Conservation (phyloP, 2,329 filamentous ascomycete species). For the Sporothrix luriei region DNA sequence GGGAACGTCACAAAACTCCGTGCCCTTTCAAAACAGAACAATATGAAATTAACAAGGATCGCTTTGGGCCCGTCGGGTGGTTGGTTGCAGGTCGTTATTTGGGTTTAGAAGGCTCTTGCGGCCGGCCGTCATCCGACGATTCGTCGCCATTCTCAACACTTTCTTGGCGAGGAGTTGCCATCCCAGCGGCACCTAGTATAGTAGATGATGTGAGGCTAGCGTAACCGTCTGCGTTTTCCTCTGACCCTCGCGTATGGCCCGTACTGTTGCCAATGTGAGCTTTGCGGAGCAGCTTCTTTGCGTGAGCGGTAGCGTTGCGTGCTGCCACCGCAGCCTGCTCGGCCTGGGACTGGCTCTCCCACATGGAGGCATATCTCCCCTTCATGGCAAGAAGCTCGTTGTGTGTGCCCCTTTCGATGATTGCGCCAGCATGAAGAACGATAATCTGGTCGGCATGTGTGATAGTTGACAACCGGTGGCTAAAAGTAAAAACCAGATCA, state of each 20-base stretch:
- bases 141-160: slow-evolving; percentile 33
- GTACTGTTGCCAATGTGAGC: slow-evolving; percentile 50
- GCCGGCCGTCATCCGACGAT: slow-evolving; percentile 34
- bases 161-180: slow-evolving; percentile 39
- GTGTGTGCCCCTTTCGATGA: slow-evolving; percentile 46
- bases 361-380: slow-evolving; percentile 81
- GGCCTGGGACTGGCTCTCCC: slow-evolving; percentile 83
- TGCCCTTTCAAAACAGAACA: not conserved
- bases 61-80: not conserved
- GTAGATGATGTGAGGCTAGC: slow-evolving; percentile 52
- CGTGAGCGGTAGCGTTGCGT: slow-evolving; percentile 47
- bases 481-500: slow-evolving; percentile 38
- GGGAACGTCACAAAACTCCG: slow-evolving; percentile 8
- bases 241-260: slow-evolving; percentile 40
- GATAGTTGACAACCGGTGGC: slow-evolving; percentile 72
- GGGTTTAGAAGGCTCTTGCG: slow-evolving; percentile 27
- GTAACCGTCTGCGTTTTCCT: slow-evolving; percentile 52
- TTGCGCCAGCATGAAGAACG: slow-evolving; percentile 38
- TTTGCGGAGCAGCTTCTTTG: slow-evolving; percentile 52
- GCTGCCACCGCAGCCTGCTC: slow-evolving; percentile 69
- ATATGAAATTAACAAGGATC: slow-evolving; percentile 15
- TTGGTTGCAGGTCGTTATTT: not conserved
- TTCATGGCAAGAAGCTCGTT: slow-evolving; percentile 69
- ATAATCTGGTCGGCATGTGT: slow-evolving; percentile 39
- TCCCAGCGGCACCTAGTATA: slow-evolving; percentile 45